Percentiles rank a stretch among this genome's conserved stretches.
Evolutionary conservation across 2,329 filamentous ascomycete genomes (phyloP).

Genomic region (Ophiocordyceps robertsii): DNA sequence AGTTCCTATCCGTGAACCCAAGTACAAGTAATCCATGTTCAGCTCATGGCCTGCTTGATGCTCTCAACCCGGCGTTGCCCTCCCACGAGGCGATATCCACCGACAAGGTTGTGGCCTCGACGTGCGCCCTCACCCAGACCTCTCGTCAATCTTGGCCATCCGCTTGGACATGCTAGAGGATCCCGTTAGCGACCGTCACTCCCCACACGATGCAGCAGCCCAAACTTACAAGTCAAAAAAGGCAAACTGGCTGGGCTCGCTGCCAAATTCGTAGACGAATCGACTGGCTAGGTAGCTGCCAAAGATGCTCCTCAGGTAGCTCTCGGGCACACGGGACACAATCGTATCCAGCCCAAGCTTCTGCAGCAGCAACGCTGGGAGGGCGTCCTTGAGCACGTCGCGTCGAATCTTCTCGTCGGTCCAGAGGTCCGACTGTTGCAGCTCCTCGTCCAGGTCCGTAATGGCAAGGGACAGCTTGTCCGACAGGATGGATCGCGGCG

Average conservation of each 20-base stretch:
- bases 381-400: slow-evolving; percentile 69
- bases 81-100: too few species aligned
- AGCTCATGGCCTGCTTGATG: too few species aligned
- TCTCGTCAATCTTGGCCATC: slow-evolving; percentile 32
- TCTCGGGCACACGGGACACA: slow-evolving; percentile 74
- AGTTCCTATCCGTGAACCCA: too few species aligned
- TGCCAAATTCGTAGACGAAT: slow-evolving; percentile 93
- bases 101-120: too few species aligned
- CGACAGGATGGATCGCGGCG: slow-evolving; percentile 72
- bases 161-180: slow-evolving; percentile 47
- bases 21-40: too few species aligned
- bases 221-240: slow-evolving; percentile 90
- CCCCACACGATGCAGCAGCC: not conserved
- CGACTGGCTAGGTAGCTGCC: slow-evolving; percentile 89
- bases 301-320: slow-evolving; percentile 89
- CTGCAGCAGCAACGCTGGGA: slow-evolving; percentile 70
- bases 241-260: slow-evolving; percentile 85
- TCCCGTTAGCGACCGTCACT: not conserved
- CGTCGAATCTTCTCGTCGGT: slow-evolving; percentile 64
- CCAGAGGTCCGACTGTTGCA: slow-evolving; percentile 90
- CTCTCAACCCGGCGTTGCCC: too few species aligned
- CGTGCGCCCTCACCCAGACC: not conserved
- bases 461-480: slow-evolving; percentile 87
- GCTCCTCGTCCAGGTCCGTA: slow-evolving; percentile 90
- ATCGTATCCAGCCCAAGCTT: slow-evolving; percentile 89